phyloP scores from a whole-genome alignment of 2,329 filamentous ascomycete species.

The Nemania abortiva region DNA sequence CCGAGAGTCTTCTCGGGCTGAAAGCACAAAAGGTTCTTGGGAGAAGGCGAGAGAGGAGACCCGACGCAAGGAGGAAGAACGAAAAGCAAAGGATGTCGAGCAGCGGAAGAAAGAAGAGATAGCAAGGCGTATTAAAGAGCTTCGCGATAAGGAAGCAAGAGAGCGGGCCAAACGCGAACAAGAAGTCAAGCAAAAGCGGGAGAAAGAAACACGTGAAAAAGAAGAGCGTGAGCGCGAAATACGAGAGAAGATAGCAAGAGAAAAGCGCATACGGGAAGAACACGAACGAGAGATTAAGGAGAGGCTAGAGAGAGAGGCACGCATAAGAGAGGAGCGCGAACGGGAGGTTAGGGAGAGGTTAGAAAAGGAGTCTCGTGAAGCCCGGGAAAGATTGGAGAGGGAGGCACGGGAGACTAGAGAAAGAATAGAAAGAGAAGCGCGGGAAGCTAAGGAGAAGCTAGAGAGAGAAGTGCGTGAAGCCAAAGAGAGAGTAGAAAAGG shows the following conservation, averaged over 20 bases:
- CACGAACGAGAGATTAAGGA: conserved; percentile 53
- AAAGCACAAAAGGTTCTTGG: conserved; percentile 65
- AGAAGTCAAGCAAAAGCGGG: conserved; percentile 53
- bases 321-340: conserved; percentile 52
- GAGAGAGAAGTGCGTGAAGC: conserved; percentile 59
- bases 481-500: conserved; percentile 53
- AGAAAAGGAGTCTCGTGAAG: conserved; percentile 44
- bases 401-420: conserved; percentile 50
- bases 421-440: conserved; percentile 52
- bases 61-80: conserved; percentile 72
- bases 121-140: conserved; percentile 64
- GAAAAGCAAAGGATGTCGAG: conserved; percentile 70
- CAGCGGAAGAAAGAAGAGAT: conserved; percentile 70
- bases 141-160: conserved; percentile 64
- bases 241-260: conserved; percentile 56
- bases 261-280: conserved; percentile 59
- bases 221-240: conserved; percentile 49
- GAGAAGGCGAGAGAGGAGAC: conserved; percentile 78
- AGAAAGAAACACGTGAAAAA: conserved; percentile 54
- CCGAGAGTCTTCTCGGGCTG: conserved; percentile 46
- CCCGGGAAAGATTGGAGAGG: conserved; percentile 46
- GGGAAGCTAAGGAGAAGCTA: conserved; percentile 52
- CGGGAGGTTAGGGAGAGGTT: conserved; percentile 53
- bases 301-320: conserved; percentile 48
- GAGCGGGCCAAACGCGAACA: conserved; percentile 51